Base-by-base conservation (phyloP, 768 basidiomycete genomes). In the Leucocoprinus sp. region DNA sequence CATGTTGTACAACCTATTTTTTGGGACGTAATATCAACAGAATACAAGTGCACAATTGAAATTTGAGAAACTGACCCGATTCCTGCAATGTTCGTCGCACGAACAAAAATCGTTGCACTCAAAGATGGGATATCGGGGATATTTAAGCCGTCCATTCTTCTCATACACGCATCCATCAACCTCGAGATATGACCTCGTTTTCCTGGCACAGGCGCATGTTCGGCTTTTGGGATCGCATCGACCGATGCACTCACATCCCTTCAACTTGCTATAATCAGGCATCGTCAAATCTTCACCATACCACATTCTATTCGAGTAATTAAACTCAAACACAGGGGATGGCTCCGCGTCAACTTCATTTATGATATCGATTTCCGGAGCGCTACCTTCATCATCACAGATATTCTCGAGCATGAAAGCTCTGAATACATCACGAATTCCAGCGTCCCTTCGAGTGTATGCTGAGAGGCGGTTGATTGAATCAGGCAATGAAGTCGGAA, bases 71-170 rank as follows among this genome's bases (percentile, higher is more conserved):
- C 78, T 51, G 56, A 92, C 91, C 62, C 91, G 65, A 62, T 93
- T 95, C 39, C 66, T 68, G 58, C 92, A 96, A 35, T 83, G 78
- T 1, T 85, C 82, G 11, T 80, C 80, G 62, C 92, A 96, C 2
- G 72, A 71, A 57, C 92, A 96, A 22, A 79, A 66, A 35, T 75
- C 79, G 56, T 92, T 90, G 58, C 92, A 96, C 62, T 96, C 92
- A 54, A 86, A 86, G 21, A 93, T 80, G 0, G 89, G 85, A 44
- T 71, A 72, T 5, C 68, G 72, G 12, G 62, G 53, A 27, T 45
- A 52, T 52, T 71, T 76, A 28, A 92, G 55, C 27, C 62, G 60
- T 11, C 84, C 82, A 45, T 67, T 68, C 46, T 64, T 62, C 54
- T 90, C 78, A 58, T 91, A 93, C 15, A 76, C 63, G 57, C 92